Evolutionary conservation across 1,284 basidiomycete genomes (phyloP).

Genomic region (Heimioporus punctisporus): DNA sequence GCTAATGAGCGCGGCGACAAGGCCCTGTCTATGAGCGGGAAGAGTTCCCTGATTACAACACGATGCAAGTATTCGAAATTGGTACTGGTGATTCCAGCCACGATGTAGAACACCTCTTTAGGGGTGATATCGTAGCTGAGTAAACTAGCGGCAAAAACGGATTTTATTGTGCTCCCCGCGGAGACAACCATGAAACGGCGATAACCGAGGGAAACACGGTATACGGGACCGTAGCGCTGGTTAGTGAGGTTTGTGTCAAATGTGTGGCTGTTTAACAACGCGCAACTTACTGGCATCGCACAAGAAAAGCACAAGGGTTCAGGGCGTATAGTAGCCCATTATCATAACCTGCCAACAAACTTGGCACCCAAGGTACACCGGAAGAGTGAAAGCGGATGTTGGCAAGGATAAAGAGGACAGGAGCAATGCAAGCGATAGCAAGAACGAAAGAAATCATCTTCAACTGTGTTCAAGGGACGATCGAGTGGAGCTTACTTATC

Average conservation of each 20-base stretch:
- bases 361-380: slow-evolving; percentile 5
- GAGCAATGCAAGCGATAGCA: not conserved
- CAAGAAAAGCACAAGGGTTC: slow-evolving; percentile 19
- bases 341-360: slow-evolving; percentile 13
- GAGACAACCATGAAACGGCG: slow-evolving; percentile 18
- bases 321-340: slow-evolving; percentile 18
- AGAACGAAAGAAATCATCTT: no score
- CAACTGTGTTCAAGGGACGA: no score
- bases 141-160: slow-evolving; percentile 3
- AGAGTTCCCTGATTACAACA: slow-evolving; percentile 18
- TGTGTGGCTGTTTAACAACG: not conserved
- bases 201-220: slow-evolving; percentile 17
- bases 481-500: no score
- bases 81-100: slow-evolving; percentile 12
- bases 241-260: slow-evolving; percentile 9
- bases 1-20: slow-evolving; percentile 19
- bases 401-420: not conserved
- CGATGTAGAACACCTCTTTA: slow-evolving; percentile 11
- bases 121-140: slow-evolving; percentile 18
- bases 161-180: slow-evolving; percentile 12
- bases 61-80: slow-evolving; percentile 11
- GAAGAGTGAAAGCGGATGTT: not conserved
- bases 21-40: slow-evolving; percentile 19
- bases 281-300: slow-evolving; percentile 21
- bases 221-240: slow-evolving; percentile 13